Base-by-base conservation (phyloP, 768 basidiomycete species). In the Amanita thiersii region DNA sequence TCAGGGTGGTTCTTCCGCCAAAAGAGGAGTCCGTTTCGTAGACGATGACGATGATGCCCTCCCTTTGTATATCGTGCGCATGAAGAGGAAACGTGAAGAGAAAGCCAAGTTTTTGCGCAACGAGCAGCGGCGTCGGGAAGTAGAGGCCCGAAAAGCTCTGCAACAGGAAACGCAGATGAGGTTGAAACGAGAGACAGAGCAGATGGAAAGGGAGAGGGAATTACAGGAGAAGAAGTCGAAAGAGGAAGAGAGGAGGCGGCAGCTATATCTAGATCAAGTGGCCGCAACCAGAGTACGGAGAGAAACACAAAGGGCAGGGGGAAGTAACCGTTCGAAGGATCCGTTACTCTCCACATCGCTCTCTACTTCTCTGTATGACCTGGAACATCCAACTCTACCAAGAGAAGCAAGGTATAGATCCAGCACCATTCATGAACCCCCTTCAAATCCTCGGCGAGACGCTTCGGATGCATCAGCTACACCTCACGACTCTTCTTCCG, bases 21-120 rank as follows among this genome's bases (percentile, higher is more conserved):
- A 71, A 54, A 72, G 78, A 28, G 77, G 78, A 7, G 81, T 82
- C 6, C 72, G 79, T 32, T 82, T 83, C 46, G 75, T 69, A 21
- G 78, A 80, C 49, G 73, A 75, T 52, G 77, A 75, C 45, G 81
- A 84, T 30, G 83, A 86, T 55, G 65, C 66, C 39, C 66, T 83
- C 48, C 86, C 86, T 2, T 62, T 86, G 29, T 75, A 86, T 53
- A 72, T 79, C n/a, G 62, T 84, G 53, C 79, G 80, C 40, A 72
- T 73, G 57, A 80, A 78, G 64, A 80, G 79, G 66, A 76, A 75
- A 51, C 77, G 79, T 32, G 81, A 81, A 57, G 77, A 83, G 59
- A 82, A 82, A 63, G 79, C 77, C 32, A 71, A 60, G 32, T 82
- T 85, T 50, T 63, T 86, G 51, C 71, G 66, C 33, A 69, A 70